Percentiles rank a stretch among this genome's conserved stretches.
These are phyloP conservation scores for Botrytis hyacinthi DNA, from an alignment of 2,329 filamentous ascomycete genomes.

Conservation along the genomic window DNA sequence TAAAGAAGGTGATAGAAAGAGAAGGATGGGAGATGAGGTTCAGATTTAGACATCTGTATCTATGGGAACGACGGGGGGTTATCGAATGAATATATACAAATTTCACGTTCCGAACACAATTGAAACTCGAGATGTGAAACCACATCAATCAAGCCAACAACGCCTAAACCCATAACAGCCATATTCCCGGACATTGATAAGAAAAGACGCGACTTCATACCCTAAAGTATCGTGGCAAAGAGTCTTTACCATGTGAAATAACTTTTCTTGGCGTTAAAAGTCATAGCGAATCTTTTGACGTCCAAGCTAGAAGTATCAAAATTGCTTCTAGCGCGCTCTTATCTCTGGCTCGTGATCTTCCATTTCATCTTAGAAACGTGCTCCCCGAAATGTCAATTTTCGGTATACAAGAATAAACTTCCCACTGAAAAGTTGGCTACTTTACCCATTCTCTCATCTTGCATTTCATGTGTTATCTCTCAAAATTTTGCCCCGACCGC, in stretches of 20 bases:
- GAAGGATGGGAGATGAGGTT: neutral
- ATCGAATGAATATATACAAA: neutral
- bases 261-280: neutral
- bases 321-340: slow-evolving; percentile 1
- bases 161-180: neutral
- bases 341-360: neutral
- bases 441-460: neutral
- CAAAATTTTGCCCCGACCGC: neutral
- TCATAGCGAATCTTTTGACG: neutral
- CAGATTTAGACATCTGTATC: neutral
- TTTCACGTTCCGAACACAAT: neutral
- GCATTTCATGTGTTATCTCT: neutral
- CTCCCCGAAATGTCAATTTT: neutral
- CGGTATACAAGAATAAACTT: neutral
- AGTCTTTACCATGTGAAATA: neutral
- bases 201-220: neutral
- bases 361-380: neutral
- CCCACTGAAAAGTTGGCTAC: neutral
- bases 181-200: neutral
- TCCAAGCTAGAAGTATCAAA: slow-evolving; percentile 11
- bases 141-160: neutral
- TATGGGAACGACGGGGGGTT: neutral
- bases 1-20: neutral
- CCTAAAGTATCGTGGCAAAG: neutral
- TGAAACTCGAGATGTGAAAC: neutral